Conservation (phyloP, 106 monocot genomes). For the Alisma plantagoaquatica region DNA sequence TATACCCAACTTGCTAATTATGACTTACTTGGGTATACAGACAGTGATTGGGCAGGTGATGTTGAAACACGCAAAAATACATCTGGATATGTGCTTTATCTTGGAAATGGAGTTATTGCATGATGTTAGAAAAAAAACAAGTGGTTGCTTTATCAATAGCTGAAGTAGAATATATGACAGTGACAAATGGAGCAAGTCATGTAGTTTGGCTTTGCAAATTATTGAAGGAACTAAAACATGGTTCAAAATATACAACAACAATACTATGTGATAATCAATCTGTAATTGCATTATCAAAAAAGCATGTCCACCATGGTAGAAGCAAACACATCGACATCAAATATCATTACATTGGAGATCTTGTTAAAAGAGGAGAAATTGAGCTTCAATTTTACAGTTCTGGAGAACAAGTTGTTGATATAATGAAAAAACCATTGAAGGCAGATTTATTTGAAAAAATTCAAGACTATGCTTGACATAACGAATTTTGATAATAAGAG, state of each 20-base stretch:
- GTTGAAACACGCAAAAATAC: neutral
- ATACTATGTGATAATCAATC: neutral
- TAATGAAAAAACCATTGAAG: neutral
- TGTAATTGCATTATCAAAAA: neutral
- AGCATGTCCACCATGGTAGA: no score
- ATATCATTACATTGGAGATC: no score
- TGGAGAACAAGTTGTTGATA: conserved; percentile 2
- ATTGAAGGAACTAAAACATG: neutral
- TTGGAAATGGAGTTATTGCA: neutral
- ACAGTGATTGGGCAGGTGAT: neutral
- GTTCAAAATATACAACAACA: no score
- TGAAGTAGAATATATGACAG: neutral
- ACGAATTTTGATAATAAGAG: no score
- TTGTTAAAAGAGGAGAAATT: neutral
- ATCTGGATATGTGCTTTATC: neutral
- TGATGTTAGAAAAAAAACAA: neutral
- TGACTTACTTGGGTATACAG: no score
- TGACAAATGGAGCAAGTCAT: neutral
- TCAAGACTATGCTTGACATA: neutral
- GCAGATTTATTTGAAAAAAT: neutral
- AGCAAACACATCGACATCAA: no score
- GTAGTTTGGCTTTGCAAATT: neutral
- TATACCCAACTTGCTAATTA: no score
- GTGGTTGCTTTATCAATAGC: neutral
- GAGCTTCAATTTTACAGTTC: neutral